Percentiles rank a stretch among this genome's conserved stretches.
These are phyloP conservation scores for Xylaria curta DNA, from an alignment of 495 filamentous ascomycete species.

Conservation along the genomic window DNA sequence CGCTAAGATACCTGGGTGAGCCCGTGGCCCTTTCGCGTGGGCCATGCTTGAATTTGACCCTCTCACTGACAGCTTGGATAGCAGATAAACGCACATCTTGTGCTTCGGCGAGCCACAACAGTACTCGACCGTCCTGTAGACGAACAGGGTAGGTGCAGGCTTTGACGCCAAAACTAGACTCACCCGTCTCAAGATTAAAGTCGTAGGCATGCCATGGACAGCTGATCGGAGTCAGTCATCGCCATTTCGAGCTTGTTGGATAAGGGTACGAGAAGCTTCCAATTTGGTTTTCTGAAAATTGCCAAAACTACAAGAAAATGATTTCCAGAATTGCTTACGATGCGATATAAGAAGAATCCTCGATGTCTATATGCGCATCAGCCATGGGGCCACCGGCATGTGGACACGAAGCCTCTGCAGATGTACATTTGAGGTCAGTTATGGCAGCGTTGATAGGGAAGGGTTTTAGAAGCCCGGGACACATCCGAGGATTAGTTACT, in stretches of 20 bases:
- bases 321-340: slow-evolving; percentile 30
- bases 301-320: not conserved
- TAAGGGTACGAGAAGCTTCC: not conserved
- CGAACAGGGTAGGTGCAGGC: slow-evolving; percentile 59
- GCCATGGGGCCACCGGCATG: slow-evolving; percentile 60
- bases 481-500: no score
- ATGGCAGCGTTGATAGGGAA: no score
- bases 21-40: slow-evolving; percentile 32
- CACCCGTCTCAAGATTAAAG: slow-evolving; percentile 63
- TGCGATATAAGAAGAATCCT: slow-evolving; percentile 60
- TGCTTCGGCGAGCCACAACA: slow-evolving; percentile 42
- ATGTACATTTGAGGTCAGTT: no score
- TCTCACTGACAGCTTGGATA: slow-evolving; percentile 57
- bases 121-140: slow-evolving; percentile 46
- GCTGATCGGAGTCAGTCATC: not conserved
- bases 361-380: slow-evolving; percentile 58
- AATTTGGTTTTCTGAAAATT: not conserved
- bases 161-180: slow-evolving; percentile 61
- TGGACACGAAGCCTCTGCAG: slow-evolving; percentile 54
- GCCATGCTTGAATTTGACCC: slow-evolving; percentile 55
- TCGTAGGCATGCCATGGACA: slow-evolving; percentile 65
- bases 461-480: no score
- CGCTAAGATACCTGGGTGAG: slow-evolving; percentile 45
- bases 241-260: not conserved
- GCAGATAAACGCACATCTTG: slow-evolving; percentile 41